phyloP scores from a whole-genome alignment of 23 red algal genomes.

The Gracilaria gracilis region DNA sequence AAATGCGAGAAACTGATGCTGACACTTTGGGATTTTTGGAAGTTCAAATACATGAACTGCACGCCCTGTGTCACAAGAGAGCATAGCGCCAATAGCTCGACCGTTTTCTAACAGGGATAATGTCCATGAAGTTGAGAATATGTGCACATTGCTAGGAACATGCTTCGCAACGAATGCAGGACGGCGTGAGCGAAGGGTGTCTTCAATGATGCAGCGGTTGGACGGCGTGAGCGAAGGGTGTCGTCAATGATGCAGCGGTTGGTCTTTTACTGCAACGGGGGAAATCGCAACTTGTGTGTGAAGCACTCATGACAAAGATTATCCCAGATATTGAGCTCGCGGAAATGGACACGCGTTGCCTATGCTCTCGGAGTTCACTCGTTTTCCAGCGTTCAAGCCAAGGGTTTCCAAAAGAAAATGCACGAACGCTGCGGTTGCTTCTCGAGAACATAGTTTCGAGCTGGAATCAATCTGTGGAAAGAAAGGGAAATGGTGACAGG shows the following conservation, averaged over 20 bases:
- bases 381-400: background rate
- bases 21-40: too few relatives aligned
- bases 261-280: background rate
- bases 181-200: background rate
- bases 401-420: background rate
- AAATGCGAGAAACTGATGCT: background rate
- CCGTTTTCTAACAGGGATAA: too few relatives aligned
- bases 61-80: too few relatives aligned
- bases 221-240: background rate
- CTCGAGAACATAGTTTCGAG: background rate
- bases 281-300: background rate
- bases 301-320: background rate
- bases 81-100: too few relatives aligned
- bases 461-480: too few relatives aligned
- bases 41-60: too few relatives aligned
- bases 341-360: background rate
- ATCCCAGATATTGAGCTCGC: background rate
- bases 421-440: background rate
- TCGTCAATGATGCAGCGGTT: background rate
- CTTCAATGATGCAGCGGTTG: too few relatives aligned
- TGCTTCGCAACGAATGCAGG: background rate
- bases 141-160: background rate
- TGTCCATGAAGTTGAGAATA: background rate
- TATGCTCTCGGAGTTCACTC: background rate
- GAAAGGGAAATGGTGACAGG: too few relatives aligned